These are phyloP conservation scores for Eragrostis curvula DNA, from an alignment of 176 grass and related monocot genomes.

Conservation along the genomic window DNA sequence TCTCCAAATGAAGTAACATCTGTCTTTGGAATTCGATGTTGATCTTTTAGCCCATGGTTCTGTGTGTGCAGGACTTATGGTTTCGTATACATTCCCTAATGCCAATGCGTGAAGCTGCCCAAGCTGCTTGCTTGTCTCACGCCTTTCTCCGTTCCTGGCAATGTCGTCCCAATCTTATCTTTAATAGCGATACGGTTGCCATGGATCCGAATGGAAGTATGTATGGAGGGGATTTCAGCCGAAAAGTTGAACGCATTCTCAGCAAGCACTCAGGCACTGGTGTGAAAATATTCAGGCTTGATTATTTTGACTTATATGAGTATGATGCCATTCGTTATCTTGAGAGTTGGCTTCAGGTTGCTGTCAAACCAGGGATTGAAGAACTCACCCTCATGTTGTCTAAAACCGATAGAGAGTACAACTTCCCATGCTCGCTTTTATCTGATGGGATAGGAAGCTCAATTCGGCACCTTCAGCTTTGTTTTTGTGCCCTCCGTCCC, in stretches of 20 bases:
- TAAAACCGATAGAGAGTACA: background rate
- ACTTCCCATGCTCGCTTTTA: constrained; percentile 23
- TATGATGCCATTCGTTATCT: background rate
- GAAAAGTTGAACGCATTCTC: background rate
- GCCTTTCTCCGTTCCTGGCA: too few relatives aligned
- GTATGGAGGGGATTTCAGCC: background rate
- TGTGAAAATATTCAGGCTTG: constrained; percentile 11
- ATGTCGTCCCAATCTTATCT: background rate
- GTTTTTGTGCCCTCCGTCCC: background rate
- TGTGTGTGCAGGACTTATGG: too few relatives aligned
- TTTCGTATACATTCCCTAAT: too few relatives aligned
- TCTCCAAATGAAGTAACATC: too few relatives aligned
- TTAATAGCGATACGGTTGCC: background rate
- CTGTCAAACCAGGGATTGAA: constrained; percentile 33
- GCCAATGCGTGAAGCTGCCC: too few relatives aligned
- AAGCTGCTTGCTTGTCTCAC: too few relatives aligned
- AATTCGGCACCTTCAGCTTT: background rate
- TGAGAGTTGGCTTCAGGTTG: background rate
- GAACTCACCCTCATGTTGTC: background rate
- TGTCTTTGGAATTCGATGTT: too few relatives aligned
- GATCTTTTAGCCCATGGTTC: too few relatives aligned
- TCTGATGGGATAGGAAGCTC: background rate
- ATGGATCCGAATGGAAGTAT: background rate
- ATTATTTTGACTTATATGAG: too few relatives aligned
- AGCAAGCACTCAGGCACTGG: constrained; percentile 29